These are phyloP conservation scores for barley (Hordeum vulgare) DNA, from an alignment of 176 grass and related monocot genomes.

Conservation along the genomic window DNA sequence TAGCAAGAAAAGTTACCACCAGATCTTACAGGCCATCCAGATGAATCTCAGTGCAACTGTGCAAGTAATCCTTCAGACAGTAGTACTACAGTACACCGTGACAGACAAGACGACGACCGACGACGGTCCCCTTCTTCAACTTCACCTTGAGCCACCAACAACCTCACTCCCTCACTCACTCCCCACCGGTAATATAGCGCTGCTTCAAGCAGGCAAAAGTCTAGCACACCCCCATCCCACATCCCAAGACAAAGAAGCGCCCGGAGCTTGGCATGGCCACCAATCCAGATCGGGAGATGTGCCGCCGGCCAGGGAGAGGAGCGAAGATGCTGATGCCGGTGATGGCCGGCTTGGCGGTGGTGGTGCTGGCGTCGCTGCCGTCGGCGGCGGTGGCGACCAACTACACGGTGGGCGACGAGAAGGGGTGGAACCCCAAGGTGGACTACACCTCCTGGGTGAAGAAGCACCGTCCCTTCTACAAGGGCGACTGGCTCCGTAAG, in stretches of 20 bases:
- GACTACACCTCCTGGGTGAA: conserved; percentile 93
- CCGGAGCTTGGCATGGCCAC: neutral
- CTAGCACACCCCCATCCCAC: neutral
- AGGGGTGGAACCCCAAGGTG: conserved; percentile 90
- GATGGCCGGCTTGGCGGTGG: neutral
- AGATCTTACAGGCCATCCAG: neutral
- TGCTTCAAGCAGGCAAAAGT: neutral
- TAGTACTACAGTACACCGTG: neutral
- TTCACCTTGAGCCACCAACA: neutral
- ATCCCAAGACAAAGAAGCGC: neutral
- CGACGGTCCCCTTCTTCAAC: conserved; percentile 6
- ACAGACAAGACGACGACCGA: conserved; percentile 6
- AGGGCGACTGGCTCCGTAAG: conserved; percentile 94
- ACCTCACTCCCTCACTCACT: neutral
- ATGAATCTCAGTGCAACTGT: neutral
- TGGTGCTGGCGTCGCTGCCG: conserved; percentile 14
- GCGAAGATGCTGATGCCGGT: neutral
- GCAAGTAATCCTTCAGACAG: neutral
- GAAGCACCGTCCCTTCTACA: conserved; percentile 94
- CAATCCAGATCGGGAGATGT: conserved; percentile 4
- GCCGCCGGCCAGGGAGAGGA: neutral
- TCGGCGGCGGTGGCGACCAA: conserved; percentile 36
- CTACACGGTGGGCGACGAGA: conserved; percentile 83
- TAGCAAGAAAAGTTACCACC: neutral
- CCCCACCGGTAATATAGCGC: neutral